Evolutionary conservation across 2,329 filamentous ascomycete genomes (phyloP).

Genomic region (Fusarium sororula): DNA sequence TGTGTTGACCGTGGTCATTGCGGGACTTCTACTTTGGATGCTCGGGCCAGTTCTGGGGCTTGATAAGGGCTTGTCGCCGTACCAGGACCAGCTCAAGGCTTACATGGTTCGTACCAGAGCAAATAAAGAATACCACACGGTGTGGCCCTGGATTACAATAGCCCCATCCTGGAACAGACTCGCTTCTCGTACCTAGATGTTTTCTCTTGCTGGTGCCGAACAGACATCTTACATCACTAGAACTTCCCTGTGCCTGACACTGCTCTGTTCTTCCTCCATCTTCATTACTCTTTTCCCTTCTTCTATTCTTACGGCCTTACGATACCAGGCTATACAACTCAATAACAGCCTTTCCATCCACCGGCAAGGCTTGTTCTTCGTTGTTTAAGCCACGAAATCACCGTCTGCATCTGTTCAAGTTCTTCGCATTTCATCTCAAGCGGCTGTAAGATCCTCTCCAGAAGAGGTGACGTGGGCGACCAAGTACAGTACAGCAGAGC

Average conservation of each 20-base stretch:
- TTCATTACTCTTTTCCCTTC: constrained; percentile 28
- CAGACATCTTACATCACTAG: constrained; percentile 42
- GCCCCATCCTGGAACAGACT: constrained; percentile 33
- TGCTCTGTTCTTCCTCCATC: constrained; percentile 29
- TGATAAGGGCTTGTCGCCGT: constrained; percentile 38
- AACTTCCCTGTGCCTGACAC: constrained; percentile 20
- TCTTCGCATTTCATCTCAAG: constrained; percentile 17
- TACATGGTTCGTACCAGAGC: constrained; percentile 37
- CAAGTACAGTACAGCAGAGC: constrained; percentile 29
- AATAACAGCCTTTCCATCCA: constrained; percentile 15
- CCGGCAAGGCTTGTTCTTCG: constrained; percentile 15
- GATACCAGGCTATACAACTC: constrained; percentile 25
- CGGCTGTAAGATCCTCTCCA: constrained; percentile 17
- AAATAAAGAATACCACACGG: constrained; percentile 41
- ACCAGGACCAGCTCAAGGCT: constrained; percentile 32
- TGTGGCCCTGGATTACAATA: constrained; percentile 35
- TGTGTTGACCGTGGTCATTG: constrained; percentile 29
- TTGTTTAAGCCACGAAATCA: constrained; percentile 18
- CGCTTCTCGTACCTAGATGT: constrained; percentile 34
- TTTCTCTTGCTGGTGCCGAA: constrained; percentile 35
- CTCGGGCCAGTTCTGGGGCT: constrained; percentile 37
- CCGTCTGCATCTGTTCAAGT: constrained; percentile 7
- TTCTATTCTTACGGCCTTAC: constrained; percentile 22
- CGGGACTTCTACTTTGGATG: constrained; percentile 33
- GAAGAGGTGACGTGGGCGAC: constrained; percentile 23